Conservation (phyloP, 139 green algal species). For the Coelastrella sp. region DNA sequence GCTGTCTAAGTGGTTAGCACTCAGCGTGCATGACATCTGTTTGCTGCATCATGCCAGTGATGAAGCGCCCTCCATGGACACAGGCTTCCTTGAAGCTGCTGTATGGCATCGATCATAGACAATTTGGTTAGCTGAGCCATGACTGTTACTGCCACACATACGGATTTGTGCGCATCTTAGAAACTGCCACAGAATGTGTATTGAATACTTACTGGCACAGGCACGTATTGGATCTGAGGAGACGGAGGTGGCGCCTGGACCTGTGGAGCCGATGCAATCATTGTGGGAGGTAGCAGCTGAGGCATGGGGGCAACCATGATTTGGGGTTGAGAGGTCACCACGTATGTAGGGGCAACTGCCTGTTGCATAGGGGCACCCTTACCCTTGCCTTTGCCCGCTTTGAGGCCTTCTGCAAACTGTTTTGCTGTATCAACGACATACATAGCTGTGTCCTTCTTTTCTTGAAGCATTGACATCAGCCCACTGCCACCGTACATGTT, state of each 20-base stretch:
- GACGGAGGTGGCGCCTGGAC: background rate
- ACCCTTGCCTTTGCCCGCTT: conserved; percentile 6
- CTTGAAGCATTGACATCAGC: background rate
- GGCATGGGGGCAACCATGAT: conserved; percentile 18
- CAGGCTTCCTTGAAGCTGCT: too few species aligned
- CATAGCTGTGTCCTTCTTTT: background rate
- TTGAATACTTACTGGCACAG: background rate
- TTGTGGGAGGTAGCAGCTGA: background rate
- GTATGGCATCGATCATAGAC: too few species aligned
- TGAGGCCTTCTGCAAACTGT: background rate
- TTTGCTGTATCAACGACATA: background rate
- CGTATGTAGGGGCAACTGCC: conserved; percentile 4
- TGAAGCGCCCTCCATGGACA: too few species aligned
- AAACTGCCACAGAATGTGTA: too few species aligned
- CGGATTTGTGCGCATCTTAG: too few species aligned
- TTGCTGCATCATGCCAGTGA: too few species aligned
- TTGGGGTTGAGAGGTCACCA: conserved; percentile 23
- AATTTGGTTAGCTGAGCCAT: too few species aligned
- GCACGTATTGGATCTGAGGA: background rate
- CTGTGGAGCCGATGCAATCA: background rate
- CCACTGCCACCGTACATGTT: too few species aligned
- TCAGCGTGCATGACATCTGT: too few species aligned
- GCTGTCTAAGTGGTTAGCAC: too few species aligned
- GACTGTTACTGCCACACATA: too few species aligned
- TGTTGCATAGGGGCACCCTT: background rate